Conservation (phyloP, 805 yeast species). For the Isabelozyma rhagii region DNA sequence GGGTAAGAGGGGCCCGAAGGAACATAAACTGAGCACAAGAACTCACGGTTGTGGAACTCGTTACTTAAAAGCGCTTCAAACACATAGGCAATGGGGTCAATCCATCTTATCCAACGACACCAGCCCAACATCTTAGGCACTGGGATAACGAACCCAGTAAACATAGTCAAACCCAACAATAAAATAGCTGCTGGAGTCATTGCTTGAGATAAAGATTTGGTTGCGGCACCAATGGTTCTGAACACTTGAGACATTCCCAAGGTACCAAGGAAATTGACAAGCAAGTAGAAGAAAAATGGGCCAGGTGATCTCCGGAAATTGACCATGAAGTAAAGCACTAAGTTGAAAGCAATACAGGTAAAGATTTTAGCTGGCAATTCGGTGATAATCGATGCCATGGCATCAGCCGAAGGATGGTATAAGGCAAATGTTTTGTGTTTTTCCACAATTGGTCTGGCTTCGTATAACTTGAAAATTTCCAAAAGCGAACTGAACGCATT, state of each 20-base stretch:
- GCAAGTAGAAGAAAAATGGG: slow-evolving; percentile 49
- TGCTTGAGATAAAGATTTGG: slow-evolving; percentile 48
- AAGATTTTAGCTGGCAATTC: slow-evolving; percentile 52
- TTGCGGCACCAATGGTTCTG: slow-evolving; percentile 50
- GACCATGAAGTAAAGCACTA: slow-evolving; percentile 51
- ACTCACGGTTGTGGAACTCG: slow-evolving; percentile 49
- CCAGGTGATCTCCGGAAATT: slow-evolving; percentile 53
- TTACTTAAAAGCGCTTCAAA: slow-evolving; percentile 58
- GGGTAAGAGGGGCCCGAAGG: slow-evolving; percentile 43
- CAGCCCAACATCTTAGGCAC: slow-evolving; percentile 56
- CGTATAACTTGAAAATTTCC: slow-evolving; percentile 52
- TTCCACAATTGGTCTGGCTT: slow-evolving; percentile 55
- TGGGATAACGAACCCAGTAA: slow-evolving; percentile 59
- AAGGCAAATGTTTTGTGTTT: slow-evolving; percentile 56
- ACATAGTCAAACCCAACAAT: slow-evolving; percentile 46
- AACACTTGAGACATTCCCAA: slow-evolving; percentile 55
- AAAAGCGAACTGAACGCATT: slow-evolving; percentile 59
- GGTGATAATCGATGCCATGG: slow-evolving; percentile 57
- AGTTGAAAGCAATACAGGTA: slow-evolving; percentile 45
- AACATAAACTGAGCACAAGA: slow-evolving; percentile 44
- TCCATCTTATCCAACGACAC: slow-evolving; percentile 63
- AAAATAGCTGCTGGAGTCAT: slow-evolving; percentile 57
- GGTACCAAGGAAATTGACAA: slow-evolving; percentile 42
- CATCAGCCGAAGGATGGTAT: slow-evolving; percentile 63
- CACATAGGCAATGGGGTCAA: slow-evolving; percentile 56